Evolutionary conservation across 2,329 filamentous ascomycete species (phyloP), one percentile per base, ranked within the genome.

Genomic region (Alternaria brassicae): DNA sequence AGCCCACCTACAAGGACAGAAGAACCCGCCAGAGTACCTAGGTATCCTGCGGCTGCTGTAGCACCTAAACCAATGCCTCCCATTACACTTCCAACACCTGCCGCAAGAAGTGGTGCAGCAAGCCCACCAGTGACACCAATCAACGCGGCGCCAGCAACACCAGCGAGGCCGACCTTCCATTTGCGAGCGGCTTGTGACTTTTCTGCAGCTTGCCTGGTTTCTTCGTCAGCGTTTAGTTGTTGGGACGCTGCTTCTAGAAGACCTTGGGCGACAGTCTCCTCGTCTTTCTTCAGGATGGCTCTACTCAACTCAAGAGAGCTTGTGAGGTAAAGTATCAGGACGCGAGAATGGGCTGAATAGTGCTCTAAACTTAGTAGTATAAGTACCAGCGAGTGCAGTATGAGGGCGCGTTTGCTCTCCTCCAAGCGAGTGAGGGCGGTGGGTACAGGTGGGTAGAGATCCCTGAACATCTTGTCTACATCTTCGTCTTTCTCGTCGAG

Each of bases 81-180:
- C 80, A 93, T 90, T 0, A 94, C 84, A 1, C 87, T 89, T 23
- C 93, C 93, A 39, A 98, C 84, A 1, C 92, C 91, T 9, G 91
- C 92, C 19, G 88, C 89, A 13, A 91, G 85, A 2, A 98, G 82
- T 0, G 92, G 89, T 1, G 90, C 88, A 8, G 92, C 90, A 9
- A 97, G 85, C 30, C 90, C 90, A 27, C 90, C 90, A 0, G 93
- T 97, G 3, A 91, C 86, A 9, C 88, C 88, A n/a, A 97, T 93
- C 1, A 97, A 81, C 0, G 91, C 91, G 1, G 94, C 94, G 10
- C 94, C 94, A 0, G 92, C 93, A 0, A 96, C 92, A 8, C 91
- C 91, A 0, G 93, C 94, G 25, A 97, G 82, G 0, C 93, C 92
- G 19, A 97, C 92, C 74, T 93, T 93, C 86, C 88, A 91, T 74